phyloP scores from a whole-genome alignment of 345 rosid species.

The Acer negundo region DNA sequence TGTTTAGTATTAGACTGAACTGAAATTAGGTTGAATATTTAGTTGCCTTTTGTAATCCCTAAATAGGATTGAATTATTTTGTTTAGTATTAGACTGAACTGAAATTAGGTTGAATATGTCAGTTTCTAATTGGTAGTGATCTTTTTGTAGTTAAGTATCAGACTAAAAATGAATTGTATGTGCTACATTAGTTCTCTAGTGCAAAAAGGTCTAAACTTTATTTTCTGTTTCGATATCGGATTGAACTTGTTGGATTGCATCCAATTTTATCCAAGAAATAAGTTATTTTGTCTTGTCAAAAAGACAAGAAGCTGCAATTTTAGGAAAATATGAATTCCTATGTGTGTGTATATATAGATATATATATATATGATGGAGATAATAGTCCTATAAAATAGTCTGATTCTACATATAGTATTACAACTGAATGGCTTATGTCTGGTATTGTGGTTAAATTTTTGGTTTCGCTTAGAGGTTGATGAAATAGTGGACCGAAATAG shows the following conservation, averaged over 20 bases:
- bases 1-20: not conserved
- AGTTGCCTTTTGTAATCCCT: not conserved
- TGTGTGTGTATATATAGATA: no score
- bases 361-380: not conserved
- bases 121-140: not conserved
- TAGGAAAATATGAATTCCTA: no score
- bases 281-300: no score
- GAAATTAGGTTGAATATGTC: not conserved
- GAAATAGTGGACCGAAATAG: not conserved
- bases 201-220: no score
- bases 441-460: not conserved
- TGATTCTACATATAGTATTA: no score
- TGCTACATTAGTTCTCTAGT: no score
- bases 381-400: not conserved
- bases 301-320: no score
- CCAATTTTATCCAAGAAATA: no score
- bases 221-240: no score
- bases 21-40: not conserved
- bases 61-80: no score
- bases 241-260: not conserved
- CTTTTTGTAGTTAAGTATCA: not conserved
- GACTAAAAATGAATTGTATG: no score
- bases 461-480: not conserved
- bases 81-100: not conserved
- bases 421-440: not conserved